Percentiles rank a stretch among this genome's conserved stretches.
Evolutionary conservation across 129 eudicot species (phyloP).

Genomic region (Artemisia annua): DNA sequence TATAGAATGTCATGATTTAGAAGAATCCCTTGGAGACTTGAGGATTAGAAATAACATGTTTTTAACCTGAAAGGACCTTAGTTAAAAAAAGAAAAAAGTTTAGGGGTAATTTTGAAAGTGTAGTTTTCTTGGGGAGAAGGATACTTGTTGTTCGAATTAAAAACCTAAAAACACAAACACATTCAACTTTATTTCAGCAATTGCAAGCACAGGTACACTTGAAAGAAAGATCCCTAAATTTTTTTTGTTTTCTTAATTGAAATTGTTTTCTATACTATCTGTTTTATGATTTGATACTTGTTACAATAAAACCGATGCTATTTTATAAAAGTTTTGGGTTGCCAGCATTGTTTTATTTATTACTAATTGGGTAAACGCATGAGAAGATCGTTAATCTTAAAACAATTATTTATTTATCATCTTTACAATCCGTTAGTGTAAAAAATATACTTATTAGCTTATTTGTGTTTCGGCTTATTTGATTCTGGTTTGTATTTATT

Average conservation of each 20-base stretch:
- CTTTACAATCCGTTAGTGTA: background rate
- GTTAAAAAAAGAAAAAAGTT: background rate
- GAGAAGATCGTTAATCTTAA: too few relatives aligned
- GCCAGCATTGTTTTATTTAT: too few relatives aligned
- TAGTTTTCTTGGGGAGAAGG: constrained; percentile 22
- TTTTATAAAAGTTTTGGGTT: too few relatives aligned
- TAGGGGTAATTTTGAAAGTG: background rate
- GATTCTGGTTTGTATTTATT: constrained; percentile 7
- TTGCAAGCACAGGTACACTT: background rate
- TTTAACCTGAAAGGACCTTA: too few relatives aligned
- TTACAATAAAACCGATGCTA: too few relatives aligned
- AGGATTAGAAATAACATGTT: too few relatives aligned
- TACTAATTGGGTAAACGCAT: too few relatives aligned
- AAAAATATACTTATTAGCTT: background rate
- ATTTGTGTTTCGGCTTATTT: background rate
- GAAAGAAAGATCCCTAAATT: too few relatives aligned
- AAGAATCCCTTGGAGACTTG: too few relatives aligned
- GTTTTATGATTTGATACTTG: too few relatives aligned
- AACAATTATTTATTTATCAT: background rate
- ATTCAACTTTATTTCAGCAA: constrained; percentile 6
- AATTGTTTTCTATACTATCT: too few relatives aligned
- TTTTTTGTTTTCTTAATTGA: background rate
- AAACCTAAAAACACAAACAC: constrained; percentile 7
- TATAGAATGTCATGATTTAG: too few relatives aligned
- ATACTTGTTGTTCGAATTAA: constrained; percentile 1